phyloP scores from a whole-genome alignment of 805 yeast species.

The Saccharomycopsis sp. region DNA sequence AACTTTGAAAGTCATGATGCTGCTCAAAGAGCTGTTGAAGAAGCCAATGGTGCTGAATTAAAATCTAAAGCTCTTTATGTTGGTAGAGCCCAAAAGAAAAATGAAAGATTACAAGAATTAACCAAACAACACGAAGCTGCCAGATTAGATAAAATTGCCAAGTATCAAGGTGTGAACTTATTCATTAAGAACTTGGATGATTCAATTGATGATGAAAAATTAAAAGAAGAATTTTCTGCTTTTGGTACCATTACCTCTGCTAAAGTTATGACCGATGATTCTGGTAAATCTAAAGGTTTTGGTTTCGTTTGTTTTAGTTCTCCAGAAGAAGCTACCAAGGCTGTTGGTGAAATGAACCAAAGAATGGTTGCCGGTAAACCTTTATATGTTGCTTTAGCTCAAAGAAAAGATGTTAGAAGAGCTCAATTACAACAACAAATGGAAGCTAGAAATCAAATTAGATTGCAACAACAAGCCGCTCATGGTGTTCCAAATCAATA shows the following conservation, averaged over 20 bases:
- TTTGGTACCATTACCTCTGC: conserved; percentile 94
- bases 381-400: conserved; percentile 96
- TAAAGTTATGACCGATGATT: conserved; percentile 90
- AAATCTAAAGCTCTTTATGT: conserved; percentile 83
- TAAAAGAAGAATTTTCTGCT: conserved; percentile 85
- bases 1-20: conserved; percentile 81
- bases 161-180: conserved; percentile 96
- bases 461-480: conserved; percentile 93
- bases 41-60: conserved; percentile 76
- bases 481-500: conserved; percentile 82
- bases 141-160: conserved; percentile 81
- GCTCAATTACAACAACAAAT: conserved; percentile 95
- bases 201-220: conserved; percentile 79
- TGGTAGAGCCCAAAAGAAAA: conserved; percentile 98
- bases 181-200: conserved; percentile 96
- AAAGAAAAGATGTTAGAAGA: conserved; percentile 96
- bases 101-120: conserved; percentile 93
- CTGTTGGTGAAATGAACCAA: conserved; percentile 97
- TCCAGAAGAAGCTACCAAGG: conserved; percentile 98
- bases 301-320: conserved; percentile 97
- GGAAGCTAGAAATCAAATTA: conserved; percentile 96
- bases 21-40: conserved; percentile 88
- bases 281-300: conserved; percentile 94
- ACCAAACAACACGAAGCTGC: conserved; percentile 89
- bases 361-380: conserved; percentile 93